Base-by-base conservation (phyloP, 2,329 filamentous ascomycete genomes). In the Aspergillus felis region DNA sequence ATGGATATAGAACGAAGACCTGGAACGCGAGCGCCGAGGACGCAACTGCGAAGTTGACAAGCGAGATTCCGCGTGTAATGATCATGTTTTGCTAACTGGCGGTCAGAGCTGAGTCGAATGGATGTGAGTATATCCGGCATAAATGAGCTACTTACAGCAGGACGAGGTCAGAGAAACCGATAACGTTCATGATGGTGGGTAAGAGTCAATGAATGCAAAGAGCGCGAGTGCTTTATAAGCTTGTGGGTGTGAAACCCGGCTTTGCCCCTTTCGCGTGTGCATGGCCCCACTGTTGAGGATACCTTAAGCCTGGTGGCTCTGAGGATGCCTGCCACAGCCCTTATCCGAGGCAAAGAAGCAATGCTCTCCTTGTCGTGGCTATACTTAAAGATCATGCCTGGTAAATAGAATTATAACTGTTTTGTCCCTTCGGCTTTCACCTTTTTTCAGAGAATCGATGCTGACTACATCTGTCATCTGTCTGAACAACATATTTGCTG, bases 1-100 rank as follows among this genome's bases (percentile, higher is more conserved):
- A 89, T 1, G 87, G 87, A 71, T 89, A 89, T 10, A 89, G 77
- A 42, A 89, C 87, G 64, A 84, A 86, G 51, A 88, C 84, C 72
- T 89, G 86, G 71, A 89, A 89, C 38, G 77, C 78, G 35, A 89
- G 78, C 0, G 87, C 87, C 3, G 85, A 87, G 29, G 80, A 81
- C 54, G 85, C 87, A 59, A 89, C 84, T 61, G 81, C 68, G 67
- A 89, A 89, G 75, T 89, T 87, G 59, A 84, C 86, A 60, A 87
- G 63, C 10, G 84, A 86, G 61, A 87, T 78, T 22, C 76, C 71
- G 58, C 80, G 79, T 0, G 80, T 79, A 57, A 82, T 73, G 24
- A 79, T 57, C 76, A 81, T 79, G 27, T n/a, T 38, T 17, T 38
- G 32, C 32, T 38, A 3, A 17, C 5, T 38, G 32, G 6, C 6